Evolutionary conservation across 768 basidiomycete genomes (phyloP).

Genomic region (Serpula lacrymans): DNA sequence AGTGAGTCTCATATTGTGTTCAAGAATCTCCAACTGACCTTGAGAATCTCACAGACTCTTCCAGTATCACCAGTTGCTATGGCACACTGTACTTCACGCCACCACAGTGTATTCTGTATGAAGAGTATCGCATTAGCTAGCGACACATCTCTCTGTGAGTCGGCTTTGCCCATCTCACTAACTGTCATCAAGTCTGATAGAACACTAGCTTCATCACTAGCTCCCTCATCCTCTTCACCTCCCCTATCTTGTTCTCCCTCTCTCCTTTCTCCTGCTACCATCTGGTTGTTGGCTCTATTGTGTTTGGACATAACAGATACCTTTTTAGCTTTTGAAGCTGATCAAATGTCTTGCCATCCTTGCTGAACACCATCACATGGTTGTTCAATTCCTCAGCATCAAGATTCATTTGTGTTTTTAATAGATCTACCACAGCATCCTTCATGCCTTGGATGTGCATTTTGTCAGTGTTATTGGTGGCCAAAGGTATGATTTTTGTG

Average conservation of each 20-base stretch:
- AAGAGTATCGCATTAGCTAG: constrained; percentile 20
- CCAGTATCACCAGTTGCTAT: constrained; percentile 22
- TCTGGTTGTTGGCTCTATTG: too few species aligned
- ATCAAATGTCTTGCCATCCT: constrained; percentile 15
- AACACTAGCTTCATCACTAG: too few species aligned
- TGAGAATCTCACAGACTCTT: constrained; percentile 21
- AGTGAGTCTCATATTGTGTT: too few species aligned
- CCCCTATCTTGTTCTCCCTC: too few species aligned
- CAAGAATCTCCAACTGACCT: too few species aligned
- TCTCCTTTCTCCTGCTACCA: too few species aligned
- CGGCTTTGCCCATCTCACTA: too few species aligned
- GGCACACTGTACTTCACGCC: constrained; percentile 22
- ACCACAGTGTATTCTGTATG: constrained; percentile 18
- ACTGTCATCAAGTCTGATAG: too few species aligned
- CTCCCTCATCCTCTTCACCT: too few species aligned
- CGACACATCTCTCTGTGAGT: too few species aligned
- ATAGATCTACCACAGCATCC: constrained; percentile 8
- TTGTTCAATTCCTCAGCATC: background rate
- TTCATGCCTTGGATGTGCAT: constrained; percentile 6
- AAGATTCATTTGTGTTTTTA: constrained; percentile 7
- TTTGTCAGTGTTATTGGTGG: constrained; percentile 10
- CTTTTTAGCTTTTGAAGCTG: constrained; percentile 2
- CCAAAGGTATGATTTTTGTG: constrained; percentile 8
- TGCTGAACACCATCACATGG: constrained; percentile 5
- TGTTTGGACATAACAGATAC: constrained; percentile 2